Evolutionary conservation across 805 yeast genomes (phyloP), one percentile per base, ranked within the genome.

Genomic region (Candida dajiaensis): DNA sequence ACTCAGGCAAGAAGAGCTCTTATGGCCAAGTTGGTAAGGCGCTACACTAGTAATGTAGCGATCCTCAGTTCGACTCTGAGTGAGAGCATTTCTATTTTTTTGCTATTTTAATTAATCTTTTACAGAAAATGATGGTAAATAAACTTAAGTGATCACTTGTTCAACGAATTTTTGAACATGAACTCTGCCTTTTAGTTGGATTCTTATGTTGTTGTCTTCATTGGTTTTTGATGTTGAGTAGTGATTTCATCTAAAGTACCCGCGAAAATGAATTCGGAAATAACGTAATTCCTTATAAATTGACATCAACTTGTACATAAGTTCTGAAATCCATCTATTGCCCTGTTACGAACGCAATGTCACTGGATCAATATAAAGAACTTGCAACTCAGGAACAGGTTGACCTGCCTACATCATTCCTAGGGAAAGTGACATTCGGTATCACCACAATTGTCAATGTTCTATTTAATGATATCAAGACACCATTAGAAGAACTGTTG

Each of bases 41-140:
- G 85, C 78, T 74, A 81, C 85, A 80, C 85, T 80, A 80, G 85
- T 81, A 81, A 80, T 80, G 86, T 80, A 74, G 79, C 80, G 85
- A 81, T 80, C 85, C 80, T 80, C 82, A 78, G 83, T 78, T 78
- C 83, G 77, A 78, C 69, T 78, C 83, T 77, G 82, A 80, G 77
- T 77, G 76, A 78, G 72, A 79, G 81, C 81, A 74, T 26, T 50
- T 53, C 54, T 60, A 58, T 63, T 57, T 41, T 26, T 23, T 35
- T 25, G 4, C 28, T 25, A 8, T 22, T 22, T 22, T 22, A 6
- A 8, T 22, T 22, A 22, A 5, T 5, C 23, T 22, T 22, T 22
- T 22, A 22, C 5, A 22, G 23, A 22, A 12, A 28, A 28, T 11
- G n/a, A n/a, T n/a, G n/a, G n/a, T n/a, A n/a, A n/a, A n/a, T n/a